Base-by-base conservation (phyloP, 164 flowering plant species). In the Vitis labrusca region DNA sequence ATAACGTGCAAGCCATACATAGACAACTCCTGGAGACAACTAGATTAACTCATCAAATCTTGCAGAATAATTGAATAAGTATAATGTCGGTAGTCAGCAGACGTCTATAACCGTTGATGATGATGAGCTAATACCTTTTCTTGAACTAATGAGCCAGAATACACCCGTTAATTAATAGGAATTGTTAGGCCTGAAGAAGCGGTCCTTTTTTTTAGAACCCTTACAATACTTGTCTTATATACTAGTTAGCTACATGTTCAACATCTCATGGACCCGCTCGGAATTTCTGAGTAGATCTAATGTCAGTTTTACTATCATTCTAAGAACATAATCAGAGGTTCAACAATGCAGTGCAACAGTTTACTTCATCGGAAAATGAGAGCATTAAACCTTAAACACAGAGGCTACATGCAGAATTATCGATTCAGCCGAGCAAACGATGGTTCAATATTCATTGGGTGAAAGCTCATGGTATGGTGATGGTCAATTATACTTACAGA, bases 261-360 rank as follows among this genome's bases (percentile, higher is more conserved):
- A 85, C 99, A 59, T 93, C 97, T 55, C 96, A 89, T 88, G 97
- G 93, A 50, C 82, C 97, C 70, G 97, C 96, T 61, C 79, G 99
- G 9, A 84, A 23, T 23, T 91, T 71, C 76, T 95, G 80, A 90
- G 98, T 80, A 93, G 97, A 71, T 95, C 98, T 54, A 89, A 89
- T 77, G 83, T 95, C 67, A 91, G 86, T 76, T 86, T 91, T 83
- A 84, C 94, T 29, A 97, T 63, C 85, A 85, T 74, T 85, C 93
- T 53, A 94, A 97, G 50, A 89, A 86, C 78, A 81, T 85, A 64
- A 76, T 92, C 37, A 77, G 99, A 66, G 99, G 98, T 5, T 91
- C 97, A 3, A 97, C 97, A 51, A 89, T 96, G 97, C 76, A 92
- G 90, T 80, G 85, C 95, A 56, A 95, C 98, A 58, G 98, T 93